These are phyloP conservation scores for Geosmithia morbida DNA, from an alignment of 2,329 filamentous ascomycete species.

Conservation along the genomic window DNA sequence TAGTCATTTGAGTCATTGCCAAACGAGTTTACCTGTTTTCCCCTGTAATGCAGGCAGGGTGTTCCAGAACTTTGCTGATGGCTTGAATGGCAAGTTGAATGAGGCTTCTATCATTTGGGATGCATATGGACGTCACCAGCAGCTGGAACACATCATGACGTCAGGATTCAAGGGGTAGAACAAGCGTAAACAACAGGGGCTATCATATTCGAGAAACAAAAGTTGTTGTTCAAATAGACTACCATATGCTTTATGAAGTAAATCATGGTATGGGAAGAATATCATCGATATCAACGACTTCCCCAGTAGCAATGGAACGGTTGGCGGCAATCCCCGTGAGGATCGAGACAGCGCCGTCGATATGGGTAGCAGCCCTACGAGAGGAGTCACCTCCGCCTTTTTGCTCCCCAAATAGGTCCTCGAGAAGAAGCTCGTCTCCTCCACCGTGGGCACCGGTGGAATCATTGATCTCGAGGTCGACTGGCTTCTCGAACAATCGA, in stretches of 20 bases:
- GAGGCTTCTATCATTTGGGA: constrained; percentile 20
- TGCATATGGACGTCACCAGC: constrained; percentile 29
- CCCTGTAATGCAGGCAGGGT: constrained; percentile 35
- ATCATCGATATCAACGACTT: constrained; percentile 41
- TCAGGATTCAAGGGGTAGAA: neutral
- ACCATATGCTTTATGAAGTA: neutral
- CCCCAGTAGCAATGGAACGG: constrained; percentile 38
- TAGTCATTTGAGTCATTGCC: constrained; percentile 32
- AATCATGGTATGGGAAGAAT: constrained; percentile 13
- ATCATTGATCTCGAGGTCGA: constrained; percentile 35
- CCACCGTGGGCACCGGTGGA: constrained; percentile 44
- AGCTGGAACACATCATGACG: constrained; percentile 18
- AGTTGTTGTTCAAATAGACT: too few relatives aligned
- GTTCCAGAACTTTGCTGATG: constrained; percentile 38
- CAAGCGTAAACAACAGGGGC: too few relatives aligned
- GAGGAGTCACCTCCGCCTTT: too few relatives aligned
- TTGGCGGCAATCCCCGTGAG: constrained; percentile 46
- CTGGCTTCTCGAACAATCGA: constrained; percentile 40
- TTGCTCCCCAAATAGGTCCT: constrained; percentile 40
- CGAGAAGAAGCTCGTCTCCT: constrained; percentile 40
- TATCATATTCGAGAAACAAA: too few relatives aligned
- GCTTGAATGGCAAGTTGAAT: constrained; percentile 3
- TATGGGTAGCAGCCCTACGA: constrained; percentile 35
- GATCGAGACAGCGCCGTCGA: constrained; percentile 44
- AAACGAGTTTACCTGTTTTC: constrained; percentile 23